These are phyloP conservation scores for Malus sieversii DNA, from an alignment of 306 rosid genomes.

Conservation along the genomic window DNA sequence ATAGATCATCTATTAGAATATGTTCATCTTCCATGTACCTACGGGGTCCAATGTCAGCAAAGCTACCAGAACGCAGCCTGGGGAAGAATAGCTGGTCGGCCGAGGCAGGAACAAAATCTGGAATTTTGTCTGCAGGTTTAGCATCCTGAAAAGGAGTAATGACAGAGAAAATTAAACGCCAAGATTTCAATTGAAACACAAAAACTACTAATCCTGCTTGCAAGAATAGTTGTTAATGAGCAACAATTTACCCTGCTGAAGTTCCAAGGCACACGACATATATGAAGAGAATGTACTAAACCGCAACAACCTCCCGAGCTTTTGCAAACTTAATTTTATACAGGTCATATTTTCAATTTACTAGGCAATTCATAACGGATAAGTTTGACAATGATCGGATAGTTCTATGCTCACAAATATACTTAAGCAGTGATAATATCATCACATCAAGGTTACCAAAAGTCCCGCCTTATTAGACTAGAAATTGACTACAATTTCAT, in stretches of 20 bases:
- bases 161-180: slow-evolving; percentile 2
- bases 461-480: not conserved
- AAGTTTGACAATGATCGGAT: not conserved
- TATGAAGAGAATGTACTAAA: not conserved
- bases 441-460: not conserved
- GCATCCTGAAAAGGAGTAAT: slow-evolving; percentile 40
- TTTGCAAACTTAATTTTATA: not conserved
- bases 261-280: not conserved
- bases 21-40: slow-evolving; percentile 99
- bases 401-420: not conserved
- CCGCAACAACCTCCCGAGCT: not conserved
- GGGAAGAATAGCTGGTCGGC: slow-evolving; percentile 45
- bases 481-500: not conserved
- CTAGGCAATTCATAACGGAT: not conserved
- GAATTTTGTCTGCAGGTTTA: slow-evolving; percentile 34
- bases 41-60: slow-evolving; percentile 85
- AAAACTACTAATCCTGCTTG: not conserved
- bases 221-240: not conserved
- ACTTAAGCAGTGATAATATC: not conserved
- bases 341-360: not conserved
- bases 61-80: slow-evolving; percentile 86
- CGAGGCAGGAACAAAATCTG: slow-evolving; percentile 40
- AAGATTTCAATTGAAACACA: not conserved
- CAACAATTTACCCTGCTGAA: not conserved
- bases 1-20: slow-evolving; percentile 74